Evolutionary conservation across 1,139 yeast genomes (phyloP), one percentile per base, ranked within the genome.

Genomic region (Debaryomyces sp.): DNA sequence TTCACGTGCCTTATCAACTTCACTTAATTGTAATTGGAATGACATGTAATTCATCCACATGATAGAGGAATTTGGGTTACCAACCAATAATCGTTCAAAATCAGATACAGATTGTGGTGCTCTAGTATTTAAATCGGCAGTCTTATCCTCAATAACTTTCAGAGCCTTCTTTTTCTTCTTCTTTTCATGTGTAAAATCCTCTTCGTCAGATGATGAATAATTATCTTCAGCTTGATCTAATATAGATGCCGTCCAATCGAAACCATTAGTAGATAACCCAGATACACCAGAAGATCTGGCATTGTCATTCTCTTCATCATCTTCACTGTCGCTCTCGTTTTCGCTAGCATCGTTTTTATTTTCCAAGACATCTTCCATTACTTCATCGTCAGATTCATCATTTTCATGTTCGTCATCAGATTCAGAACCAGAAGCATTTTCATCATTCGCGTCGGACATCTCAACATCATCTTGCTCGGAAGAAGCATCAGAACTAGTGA

Each of bases 11-110:
- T 88, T 90, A 47, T 92, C 97, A 51, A 91, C 75, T 66, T 94
- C 99, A 74, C 96, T 88, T 56, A 94, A 77, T 68, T 92, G 97
- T 56, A 94, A 78, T 70, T 91, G 96, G 87, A 92, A 94, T 3
- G 98, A 94, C 97, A 95, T 94, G 70, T 89, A 94, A 70, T 92
- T 90, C 90, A 94, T 92, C 99, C 99, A 94, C 56, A 91, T 72
- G 45, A 92, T 82, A 1, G 99, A 92, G 2, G 97, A 89, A 72
- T 90, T 88, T 48, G 99, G 98, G 62, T 88, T 87, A 63, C 97
- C 96, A 51, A 94, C 81, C 48, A 94, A 78, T 55, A 94, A 73
- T 61, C 99, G 83, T 70, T 94, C 99, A 63, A 90, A 94, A 69
- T 94, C 99, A 49, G 85, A 73, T 43, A 85, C 87, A 47, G 97